These are phyloP conservation scores for Craspedostauros australis DNA, from an alignment of 108 stramenopile species.

Conservation along the genomic window DNA sequence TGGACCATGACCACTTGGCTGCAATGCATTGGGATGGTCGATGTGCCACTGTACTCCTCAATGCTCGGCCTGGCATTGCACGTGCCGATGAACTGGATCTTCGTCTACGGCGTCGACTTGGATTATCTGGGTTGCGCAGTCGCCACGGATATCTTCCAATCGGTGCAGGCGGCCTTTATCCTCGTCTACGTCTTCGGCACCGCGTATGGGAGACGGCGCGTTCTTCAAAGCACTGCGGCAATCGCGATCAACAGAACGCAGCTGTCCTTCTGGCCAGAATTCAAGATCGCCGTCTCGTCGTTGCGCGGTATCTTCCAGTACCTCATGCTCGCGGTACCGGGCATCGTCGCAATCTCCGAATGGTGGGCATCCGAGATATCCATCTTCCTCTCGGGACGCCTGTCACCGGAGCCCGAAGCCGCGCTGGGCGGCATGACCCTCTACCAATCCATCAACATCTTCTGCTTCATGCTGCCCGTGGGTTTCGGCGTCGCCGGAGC, in stretches of 20 bases:
- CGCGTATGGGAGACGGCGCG: constrained; percentile 12
- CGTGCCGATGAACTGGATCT: constrained; percentile 50
- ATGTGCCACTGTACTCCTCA: constrained; percentile 41
- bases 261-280: constrained; percentile 27
- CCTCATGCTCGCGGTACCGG: constrained; percentile 53
- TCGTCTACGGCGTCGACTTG: constrained; percentile 37
- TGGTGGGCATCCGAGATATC: constrained; percentile 58
- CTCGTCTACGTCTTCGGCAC: constrained; percentile 22
- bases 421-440: constrained; percentile 56
- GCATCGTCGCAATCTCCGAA: constrained; percentile 56
- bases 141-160: constrained; percentile 41
- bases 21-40: constrained; percentile 48
- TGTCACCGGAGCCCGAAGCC: constrained; percentile 37
- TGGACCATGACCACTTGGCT: constrained; percentile 55
- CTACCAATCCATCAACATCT: constrained; percentile 60
- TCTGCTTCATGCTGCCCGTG: constrained; percentile 59
- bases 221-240: constrained; percentile 25
- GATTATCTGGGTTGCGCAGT: constrained; percentile 53
- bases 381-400: constrained; percentile 52
- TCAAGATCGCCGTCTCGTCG: constrained; percentile 13
- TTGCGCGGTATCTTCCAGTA: constrained; percentile 35
- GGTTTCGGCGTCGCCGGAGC: constrained; percentile 37
- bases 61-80: constrained; percentile 33
- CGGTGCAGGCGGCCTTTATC: constrained; percentile 35
- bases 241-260: constrained; percentile 14